phyloP scores from a whole-genome alignment of 257 asterid species.

The Oldenlandia corymbosa region DNA sequence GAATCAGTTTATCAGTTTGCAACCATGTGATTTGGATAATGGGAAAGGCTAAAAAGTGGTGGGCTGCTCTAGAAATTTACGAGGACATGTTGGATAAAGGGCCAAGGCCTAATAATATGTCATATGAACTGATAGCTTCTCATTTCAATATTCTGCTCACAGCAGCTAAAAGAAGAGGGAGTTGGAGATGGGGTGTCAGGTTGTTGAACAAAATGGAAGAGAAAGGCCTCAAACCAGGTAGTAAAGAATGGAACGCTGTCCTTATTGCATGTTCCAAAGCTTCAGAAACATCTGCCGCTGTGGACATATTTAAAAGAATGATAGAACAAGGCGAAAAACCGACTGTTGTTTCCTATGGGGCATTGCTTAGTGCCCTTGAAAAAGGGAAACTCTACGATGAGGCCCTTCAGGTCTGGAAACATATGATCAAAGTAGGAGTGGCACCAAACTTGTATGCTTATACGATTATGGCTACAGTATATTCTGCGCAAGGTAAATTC shows the following conservation, averaged over 20 bases:
- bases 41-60: constrained; percentile 97
- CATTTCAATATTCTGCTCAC: constrained; percentile 66
- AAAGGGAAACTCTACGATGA: constrained; percentile 86
- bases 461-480: constrained; percentile 84
- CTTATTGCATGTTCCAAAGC: constrained; percentile 91
- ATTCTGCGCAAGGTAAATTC: constrained; percentile 57
- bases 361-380: constrained; percentile 90
- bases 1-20: constrained; percentile 78
- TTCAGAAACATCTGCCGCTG: constrained; percentile 75
- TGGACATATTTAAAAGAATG: constrained; percentile 85
- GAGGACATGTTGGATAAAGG: constrained; percentile 85
- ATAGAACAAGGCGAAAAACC: constrained; percentile 83
- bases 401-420: constrained; percentile 82
- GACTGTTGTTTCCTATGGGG: constrained; percentile 74
- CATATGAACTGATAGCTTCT: constrained; percentile 67
- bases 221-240: constrained; percentile 81
- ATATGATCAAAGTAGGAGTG: constrained; percentile 65
- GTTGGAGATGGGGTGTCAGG: constrained; percentile 93
- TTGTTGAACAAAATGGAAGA: constrained; percentile 87
- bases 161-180: constrained; percentile 78
- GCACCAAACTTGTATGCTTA: constrained; percentile 74
- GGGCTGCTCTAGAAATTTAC: constrained; percentile 94
- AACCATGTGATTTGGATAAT: constrained; percentile 87
- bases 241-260: constrained; percentile 85
- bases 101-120: constrained; percentile 79